Percentiles rank a stretch among this genome's conserved stretches.
Evolutionary conservation across 768 basidiomycete genomes (phyloP).

Genomic region (Sporobolomyces phaffii): DNA sequence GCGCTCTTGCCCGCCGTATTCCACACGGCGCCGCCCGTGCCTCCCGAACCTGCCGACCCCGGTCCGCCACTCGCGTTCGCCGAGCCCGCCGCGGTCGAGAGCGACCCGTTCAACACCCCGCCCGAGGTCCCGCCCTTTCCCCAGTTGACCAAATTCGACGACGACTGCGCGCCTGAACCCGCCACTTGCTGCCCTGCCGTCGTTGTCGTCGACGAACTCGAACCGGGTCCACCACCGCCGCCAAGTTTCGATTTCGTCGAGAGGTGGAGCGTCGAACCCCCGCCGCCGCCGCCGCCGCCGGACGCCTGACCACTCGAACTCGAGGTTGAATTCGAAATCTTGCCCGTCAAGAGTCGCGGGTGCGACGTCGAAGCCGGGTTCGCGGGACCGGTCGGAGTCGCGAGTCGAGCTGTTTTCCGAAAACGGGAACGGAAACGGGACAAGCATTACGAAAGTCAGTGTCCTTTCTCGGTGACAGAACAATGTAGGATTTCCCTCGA

Average conservation of each 20-base stretch:
- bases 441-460: too few species aligned
- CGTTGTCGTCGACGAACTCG: background rate
- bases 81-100: too few species aligned
- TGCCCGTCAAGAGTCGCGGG: conserved; percentile 42
- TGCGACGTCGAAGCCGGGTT: conserved; percentile 23
- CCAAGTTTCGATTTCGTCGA: background rate
- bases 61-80: background rate
- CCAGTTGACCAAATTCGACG: too few species aligned
- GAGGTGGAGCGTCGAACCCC: background rate
- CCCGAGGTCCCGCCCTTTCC: too few species aligned
- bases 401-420: conserved; percentile 10
- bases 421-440: too few species aligned
- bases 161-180: too few species aligned
- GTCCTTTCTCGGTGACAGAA: too few species aligned
- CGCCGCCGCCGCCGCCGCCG: too few species aligned
- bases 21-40: background rate
- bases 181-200: too few species aligned
- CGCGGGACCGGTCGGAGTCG: conserved; percentile 8
- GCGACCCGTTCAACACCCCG: too few species aligned
- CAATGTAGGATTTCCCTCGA: too few species aligned
- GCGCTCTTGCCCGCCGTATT: background rate
- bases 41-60: background rate
- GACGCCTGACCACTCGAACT: too few species aligned
- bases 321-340: conserved; percentile 30
- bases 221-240: background rate